Evolutionary conservation across 2,329 filamentous ascomycete genomes (phyloP), one percentile per base, ranked within the genome.

Genomic region (Macrophomina phaseolina): DNA sequence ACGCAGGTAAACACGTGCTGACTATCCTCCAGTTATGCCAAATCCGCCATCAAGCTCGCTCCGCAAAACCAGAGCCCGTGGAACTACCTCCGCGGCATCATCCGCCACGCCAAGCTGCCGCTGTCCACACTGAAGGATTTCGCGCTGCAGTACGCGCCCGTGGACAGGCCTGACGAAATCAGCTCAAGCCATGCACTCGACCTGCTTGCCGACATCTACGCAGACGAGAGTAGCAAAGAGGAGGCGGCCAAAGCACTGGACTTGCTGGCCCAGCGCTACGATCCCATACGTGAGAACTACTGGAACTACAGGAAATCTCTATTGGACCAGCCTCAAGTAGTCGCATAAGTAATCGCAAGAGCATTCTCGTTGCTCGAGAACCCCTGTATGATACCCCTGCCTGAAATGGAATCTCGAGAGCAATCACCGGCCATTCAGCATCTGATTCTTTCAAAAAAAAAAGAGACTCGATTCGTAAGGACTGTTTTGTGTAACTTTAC

Each of bases 1-100:
- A 16, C n/a, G 7, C 23, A 34, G 32, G 11, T 12, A 9, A 12
- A 9, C 11, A 5, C 12, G 30, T 23, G 52, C 70, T 77, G 60
- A 77, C 68, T 23, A 5, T 12, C 12, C 11, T 46, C 12, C 9
- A 62, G 58, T 62, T 84, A 81, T 68, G 88, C 91, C 6, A 85
- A 92, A 80, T 83, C 85, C 56, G 91, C 91, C 75, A 92, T 97
- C 68, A 79, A 82, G 40, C 82, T 91, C 69, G 93, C 94, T 48
- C 95, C 95, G 53, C 94, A 98, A 84, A 99, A 98, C 78, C 91
- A 93, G 78, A 94, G 91, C 71, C 87, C 93, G 1, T 99, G 95
- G 95, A 95, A 93, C 78, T 99, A 97, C 79, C 82, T 97, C 14
- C 84, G 89, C 38, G 95, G 92, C 3, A 88, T 93, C 55, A 78